Evolutionary conservation across 192 early-diverging fungal species (phyloP).

Genomic region (Linnemannia hyalina): DNA sequence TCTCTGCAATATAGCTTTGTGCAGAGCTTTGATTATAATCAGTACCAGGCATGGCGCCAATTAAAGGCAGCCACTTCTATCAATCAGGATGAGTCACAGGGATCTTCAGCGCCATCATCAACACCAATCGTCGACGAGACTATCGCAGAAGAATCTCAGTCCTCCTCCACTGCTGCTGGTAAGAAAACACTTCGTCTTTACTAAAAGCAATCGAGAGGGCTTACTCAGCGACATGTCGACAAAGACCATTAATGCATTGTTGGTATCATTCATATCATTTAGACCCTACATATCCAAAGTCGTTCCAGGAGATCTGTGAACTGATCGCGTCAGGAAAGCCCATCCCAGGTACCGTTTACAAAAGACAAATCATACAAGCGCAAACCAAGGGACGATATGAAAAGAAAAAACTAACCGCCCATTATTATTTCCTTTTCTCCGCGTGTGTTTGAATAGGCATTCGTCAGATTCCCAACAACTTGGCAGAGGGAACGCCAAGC

Average conservation of each 20-base stretch:
- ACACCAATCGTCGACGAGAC: not conserved
- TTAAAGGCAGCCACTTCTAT: not conserved
- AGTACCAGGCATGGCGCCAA: conserved; percentile 41
- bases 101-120: not conserved
- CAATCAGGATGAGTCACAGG: not conserved
- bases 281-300: conserved; percentile 54
- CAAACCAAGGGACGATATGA: not conserved
- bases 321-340: conserved; percentile 55
- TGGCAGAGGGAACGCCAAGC: conserved; percentile 56
- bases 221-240: not conserved
- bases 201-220: too few relatives aligned
- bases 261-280: not conserved
- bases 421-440: not conserved
- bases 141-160: not conserved
- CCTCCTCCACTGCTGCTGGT: conserved; percentile 12
- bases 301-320: conserved; percentile 59
- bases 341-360: conserved; percentile 45
- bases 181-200: not conserved
- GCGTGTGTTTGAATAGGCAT: conserved; percentile 32
- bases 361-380: not conserved
- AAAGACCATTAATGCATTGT: not conserved
- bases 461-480: conserved; percentile 54
- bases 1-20: conserved; percentile 34
- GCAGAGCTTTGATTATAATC: conserved; percentile 25
- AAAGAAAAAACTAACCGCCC: not conserved